Evolutionary conservation across 2,329 filamentous ascomycete species (phyloP).

Genomic region (Fusarium sp.): DNA sequence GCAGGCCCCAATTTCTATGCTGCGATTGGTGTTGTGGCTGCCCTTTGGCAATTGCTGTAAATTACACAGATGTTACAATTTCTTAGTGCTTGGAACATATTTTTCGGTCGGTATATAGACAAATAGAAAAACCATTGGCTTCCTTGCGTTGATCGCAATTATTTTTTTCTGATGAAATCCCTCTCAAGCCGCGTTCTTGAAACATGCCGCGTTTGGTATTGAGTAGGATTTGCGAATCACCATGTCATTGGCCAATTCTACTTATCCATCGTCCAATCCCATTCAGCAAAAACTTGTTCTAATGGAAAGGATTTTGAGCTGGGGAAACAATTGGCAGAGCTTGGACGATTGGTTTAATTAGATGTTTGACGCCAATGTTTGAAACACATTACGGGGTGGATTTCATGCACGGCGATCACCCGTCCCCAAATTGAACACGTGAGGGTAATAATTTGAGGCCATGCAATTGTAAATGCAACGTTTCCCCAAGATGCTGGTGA

Average conservation of each 20-base stretch:
- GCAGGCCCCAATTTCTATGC: not conserved
- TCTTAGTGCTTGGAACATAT: not conserved
- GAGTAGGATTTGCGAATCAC: not conserved
- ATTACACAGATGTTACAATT: not conserved
- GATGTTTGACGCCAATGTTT: slow-evolving; percentile 7
- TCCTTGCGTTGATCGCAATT: not conserved
- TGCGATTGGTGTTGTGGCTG: slow-evolving; percentile 5
- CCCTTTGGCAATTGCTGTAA: slow-evolving; percentile 28
- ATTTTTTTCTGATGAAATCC: not conserved
- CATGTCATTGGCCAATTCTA: not conserved
- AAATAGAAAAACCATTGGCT: not conserved
- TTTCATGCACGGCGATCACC: slow-evolving; percentile 29
- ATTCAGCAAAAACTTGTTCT: not conserved
- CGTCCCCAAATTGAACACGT: not conserved
- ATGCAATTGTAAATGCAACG: not conserved
- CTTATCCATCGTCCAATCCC: not conserved
- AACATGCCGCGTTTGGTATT: slow-evolving; percentile 1
- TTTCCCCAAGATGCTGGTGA: not conserved
- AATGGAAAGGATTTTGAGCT: not conserved
- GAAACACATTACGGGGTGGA: slow-evolving; percentile 13
- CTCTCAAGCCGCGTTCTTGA: not conserved
- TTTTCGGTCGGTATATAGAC: not conserved
- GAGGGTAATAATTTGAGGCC: not conserved
- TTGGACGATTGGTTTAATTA: slow-evolving; percentile 6
- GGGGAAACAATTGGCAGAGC: not conserved